Percentiles rank a stretch among this genome's conserved stretches.
phyloP scores from a whole-genome alignment of 1,284 basidiomycete species.

The Boletus holoroseus region DNA sequence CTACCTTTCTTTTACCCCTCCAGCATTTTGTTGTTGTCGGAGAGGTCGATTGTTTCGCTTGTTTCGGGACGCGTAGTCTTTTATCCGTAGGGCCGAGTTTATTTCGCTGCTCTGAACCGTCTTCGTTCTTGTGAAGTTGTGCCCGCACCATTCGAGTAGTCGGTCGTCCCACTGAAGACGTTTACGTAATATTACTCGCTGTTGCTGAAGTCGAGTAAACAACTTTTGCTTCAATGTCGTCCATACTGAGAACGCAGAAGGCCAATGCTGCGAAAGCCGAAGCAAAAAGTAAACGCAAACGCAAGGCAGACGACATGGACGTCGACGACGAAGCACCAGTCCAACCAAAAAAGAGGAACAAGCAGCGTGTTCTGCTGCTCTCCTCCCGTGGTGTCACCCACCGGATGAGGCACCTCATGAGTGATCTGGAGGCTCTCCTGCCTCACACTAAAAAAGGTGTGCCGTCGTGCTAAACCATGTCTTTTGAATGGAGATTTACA shows the following conservation, averaged over 20 bases:
- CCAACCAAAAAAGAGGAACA: slow-evolving; percentile 64
- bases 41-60: slow-evolving; percentile 4
- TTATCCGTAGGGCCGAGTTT: slow-evolving; percentile 6
- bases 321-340: slow-evolving; percentile 34
- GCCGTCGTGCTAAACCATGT: slow-evolving; percentile 22
- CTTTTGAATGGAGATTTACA: neutral
- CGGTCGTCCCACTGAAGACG: neutral
- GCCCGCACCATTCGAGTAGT: neutral
- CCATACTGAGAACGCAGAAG: slow-evolving; percentile 59
- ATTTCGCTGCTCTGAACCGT: neutral
- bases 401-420: slow-evolving; percentile 97
- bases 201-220: neutral
- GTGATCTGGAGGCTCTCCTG: slow-evolving; percentile 84
- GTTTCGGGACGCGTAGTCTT: slow-evolving; percentile 10
- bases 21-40: slow-evolving; percentile 4
- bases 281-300: slow-evolving; percentile 49
- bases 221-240: slow-evolving; percentile 48
- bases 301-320: slow-evolving; percentile 61
- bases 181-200: slow-evolving; percentile 20
- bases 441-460: slow-evolving; percentile 97
- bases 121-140: neutral
- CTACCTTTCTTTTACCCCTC: neutral
- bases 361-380: slow-evolving; percentile 85
- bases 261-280: slow-evolving; percentile 49
- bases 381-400: slow-evolving; percentile 94